phyloP scores from a whole-genome alignment of 2,329 filamentous ascomycete species.

The Talaromyces sp. region DNA sequence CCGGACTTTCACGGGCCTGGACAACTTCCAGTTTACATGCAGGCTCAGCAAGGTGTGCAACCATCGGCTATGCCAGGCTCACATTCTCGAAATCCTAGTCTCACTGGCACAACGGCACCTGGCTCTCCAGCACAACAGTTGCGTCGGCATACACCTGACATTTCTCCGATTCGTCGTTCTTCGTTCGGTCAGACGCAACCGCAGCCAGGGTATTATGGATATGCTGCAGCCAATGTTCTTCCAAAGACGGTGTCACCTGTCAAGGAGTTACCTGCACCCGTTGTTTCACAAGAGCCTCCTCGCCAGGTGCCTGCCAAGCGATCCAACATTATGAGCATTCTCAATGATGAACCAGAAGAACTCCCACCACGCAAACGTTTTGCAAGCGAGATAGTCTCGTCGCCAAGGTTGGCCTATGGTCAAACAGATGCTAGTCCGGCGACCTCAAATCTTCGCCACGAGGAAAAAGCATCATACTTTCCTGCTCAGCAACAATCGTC shows the following conservation, averaged over 20 bases:
- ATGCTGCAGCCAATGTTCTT: conserved; percentile 24
- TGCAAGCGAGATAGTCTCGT: conserved; percentile 35
- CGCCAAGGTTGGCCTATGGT: conserved; percentile 15
- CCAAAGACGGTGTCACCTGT: conserved; percentile 34
- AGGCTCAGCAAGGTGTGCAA: conserved; percentile 18
- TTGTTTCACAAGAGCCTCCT: conserved; percentile 34
- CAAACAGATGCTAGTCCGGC: conserved; percentile 21
- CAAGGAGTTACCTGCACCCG: conserved; percentile 38
- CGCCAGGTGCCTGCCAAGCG: conserved; percentile 47
- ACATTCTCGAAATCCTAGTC: conserved; percentile 38
- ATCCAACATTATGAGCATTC: conserved; percentile 49
- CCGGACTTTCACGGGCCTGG: conserved; percentile 20
- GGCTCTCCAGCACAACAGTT: conserved; percentile 33
- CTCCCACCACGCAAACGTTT: conserved; percentile 46
- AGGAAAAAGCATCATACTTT: conserved; percentile 30
- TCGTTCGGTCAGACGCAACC: conserved; percentile 31
- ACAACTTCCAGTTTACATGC: conserved; percentile 20
- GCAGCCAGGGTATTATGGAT: conserved; percentile 27
- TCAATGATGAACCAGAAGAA: conserved; percentile 49
- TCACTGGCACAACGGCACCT: conserved; percentile 30
- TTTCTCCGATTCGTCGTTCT: conserved; percentile 36
- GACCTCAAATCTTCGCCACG: conserved; percentile 19
- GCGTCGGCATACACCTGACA: conserved; percentile 32
- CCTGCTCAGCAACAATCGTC: conserved; percentile 28
- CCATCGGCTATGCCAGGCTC: conserved; percentile 27